Evolutionary conservation across 208 protist genomes (phyloP).

Genomic region (Acanthamoeba healyi): DNA sequence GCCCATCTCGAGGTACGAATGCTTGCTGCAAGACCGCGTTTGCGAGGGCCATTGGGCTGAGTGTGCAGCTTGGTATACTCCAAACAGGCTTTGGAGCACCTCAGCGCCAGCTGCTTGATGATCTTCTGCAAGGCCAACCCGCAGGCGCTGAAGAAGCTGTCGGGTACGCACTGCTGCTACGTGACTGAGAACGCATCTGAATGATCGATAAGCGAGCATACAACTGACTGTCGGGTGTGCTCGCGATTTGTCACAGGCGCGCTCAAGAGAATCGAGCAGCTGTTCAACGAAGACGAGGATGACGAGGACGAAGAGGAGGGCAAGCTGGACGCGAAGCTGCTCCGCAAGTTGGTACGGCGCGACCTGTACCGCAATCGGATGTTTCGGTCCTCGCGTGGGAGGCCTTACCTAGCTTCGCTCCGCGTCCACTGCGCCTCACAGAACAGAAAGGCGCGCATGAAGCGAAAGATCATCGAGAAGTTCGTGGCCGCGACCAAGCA

Average conservation of each 20-base stretch:
- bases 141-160: background rate
- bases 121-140: conserved; percentile 54
- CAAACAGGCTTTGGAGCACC: background rate
- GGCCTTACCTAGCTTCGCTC: background rate
- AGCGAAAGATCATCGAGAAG: conserved; percentile 40
- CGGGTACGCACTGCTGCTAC: background rate
- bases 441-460: conserved; percentile 43
- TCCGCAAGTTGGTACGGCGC: background rate
- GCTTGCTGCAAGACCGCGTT: too few relatives aligned
- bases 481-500: conserved; percentile 12
- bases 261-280: background rate
- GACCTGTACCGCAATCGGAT: background rate
- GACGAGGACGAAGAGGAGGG: background rate
- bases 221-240: too few relatives aligned
- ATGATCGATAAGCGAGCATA: too few relatives aligned
- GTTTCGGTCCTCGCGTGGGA: too few relatives aligned
- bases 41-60: too few relatives aligned
- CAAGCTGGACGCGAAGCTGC: conserved; percentile 12
- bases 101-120: conserved; percentile 33
- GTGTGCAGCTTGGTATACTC: background rate
- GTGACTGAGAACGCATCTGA: too few relatives aligned
- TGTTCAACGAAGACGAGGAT: conserved; percentile 31
- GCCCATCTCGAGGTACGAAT: conserved; percentile 26
- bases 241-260: too few relatives aligned
- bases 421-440: background rate